Conservation (phyloP, 2,329 filamentous ascomycete genomes). For the Fusarium sterilihyphosum region DNA sequence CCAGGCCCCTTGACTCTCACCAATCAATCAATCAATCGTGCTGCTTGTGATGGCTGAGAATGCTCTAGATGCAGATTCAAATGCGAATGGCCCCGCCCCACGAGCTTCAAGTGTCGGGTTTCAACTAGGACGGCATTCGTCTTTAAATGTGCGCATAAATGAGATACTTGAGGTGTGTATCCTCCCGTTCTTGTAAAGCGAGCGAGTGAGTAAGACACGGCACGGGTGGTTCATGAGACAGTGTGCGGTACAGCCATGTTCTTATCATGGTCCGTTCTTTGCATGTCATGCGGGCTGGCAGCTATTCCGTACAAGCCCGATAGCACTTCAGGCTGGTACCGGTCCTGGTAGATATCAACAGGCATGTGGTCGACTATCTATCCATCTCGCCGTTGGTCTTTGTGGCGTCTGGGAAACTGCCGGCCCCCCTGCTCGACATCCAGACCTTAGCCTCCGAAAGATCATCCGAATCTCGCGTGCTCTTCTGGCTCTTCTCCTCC, state of each 20-base stretch:
- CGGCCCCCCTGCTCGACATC: slow-evolving; percentile 23
- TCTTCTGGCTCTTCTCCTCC: background rate
- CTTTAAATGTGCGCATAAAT: slow-evolving; percentile 54
- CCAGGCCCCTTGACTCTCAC: background rate
- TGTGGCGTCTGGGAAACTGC: slow-evolving; percentile 25
- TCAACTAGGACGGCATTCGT: slow-evolving; percentile 37
- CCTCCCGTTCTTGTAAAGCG: background rate
- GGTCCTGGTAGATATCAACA: background rate
- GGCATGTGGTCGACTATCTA: background rate
- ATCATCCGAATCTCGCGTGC: slow-evolving; percentile 32
- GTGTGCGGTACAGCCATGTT: background rate
- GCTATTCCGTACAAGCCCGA: background rate
- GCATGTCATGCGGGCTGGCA: background rate
- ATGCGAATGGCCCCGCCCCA: slow-evolving; percentile 12
- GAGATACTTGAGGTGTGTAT: slow-evolving; percentile 58
- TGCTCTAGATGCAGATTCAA: slow-evolving; percentile 5
- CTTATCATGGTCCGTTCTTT: background rate
- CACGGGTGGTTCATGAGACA: slow-evolving; percentile 9
- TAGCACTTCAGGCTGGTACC: background rate
- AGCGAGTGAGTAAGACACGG: background rate
- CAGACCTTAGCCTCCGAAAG: slow-evolving; percentile 26
- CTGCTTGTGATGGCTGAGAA: slow-evolving; percentile 9
- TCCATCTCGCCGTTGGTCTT: background rate
- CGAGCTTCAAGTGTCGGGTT: slow-evolving; percentile 33
- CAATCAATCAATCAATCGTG: background rate